Evolutionary conservation across 495 filamentous ascomycete genomes (phyloP).

Genomic region (Chlorociboria aeruginascens): DNA sequence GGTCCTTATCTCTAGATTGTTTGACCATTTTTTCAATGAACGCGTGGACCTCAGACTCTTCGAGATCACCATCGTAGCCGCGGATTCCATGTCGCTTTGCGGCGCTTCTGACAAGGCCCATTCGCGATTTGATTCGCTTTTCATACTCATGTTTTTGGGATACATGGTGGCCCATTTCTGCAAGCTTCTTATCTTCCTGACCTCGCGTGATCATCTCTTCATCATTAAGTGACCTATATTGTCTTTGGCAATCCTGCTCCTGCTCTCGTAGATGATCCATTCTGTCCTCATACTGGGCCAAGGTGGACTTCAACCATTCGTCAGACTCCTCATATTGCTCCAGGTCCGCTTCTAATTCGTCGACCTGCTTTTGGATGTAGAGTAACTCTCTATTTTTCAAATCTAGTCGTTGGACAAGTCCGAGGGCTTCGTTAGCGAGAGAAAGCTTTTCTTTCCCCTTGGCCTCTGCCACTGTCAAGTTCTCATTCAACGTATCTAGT

Average conservation of each 20-base stretch:
- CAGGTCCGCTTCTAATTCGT: conserved; percentile 56
- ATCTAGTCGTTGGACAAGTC: conserved; percentile 53
- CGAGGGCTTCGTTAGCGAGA: conserved; percentile 33
- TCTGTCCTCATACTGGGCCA: conserved; percentile 72
- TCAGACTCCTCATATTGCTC: conserved; percentile 69
- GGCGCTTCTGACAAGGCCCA: conserved; percentile 62
- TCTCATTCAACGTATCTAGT: conserved; percentile 39
- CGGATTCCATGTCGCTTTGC: conserved; percentile 71
- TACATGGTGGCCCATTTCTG: conserved; percentile 72
- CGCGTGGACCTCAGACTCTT: conserved; percentile 55
- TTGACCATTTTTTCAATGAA: conserved; percentile 73
- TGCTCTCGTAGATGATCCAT: conserved; percentile 52
- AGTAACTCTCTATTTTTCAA: conserved; percentile 61
- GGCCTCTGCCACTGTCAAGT: conserved; percentile 38
- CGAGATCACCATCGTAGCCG: conserved; percentile 69
- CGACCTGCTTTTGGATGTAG: conserved; percentile 43
- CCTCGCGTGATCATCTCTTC: conserved; percentile 47
- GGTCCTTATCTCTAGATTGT: conserved; percentile 63
- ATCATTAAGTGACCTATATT: conserved; percentile 50
- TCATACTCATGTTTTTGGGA: conserved; percentile 82
- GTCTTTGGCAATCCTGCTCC: conserved; percentile 43
- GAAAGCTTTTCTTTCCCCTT: conserved; percentile 31
- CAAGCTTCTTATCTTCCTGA: conserved; percentile 56
- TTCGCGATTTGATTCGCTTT: conserved; percentile 55
- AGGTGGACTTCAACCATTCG: conserved; percentile 57